Percentiles rank a stretch among this genome's conserved stretches.
phyloP scores from a whole-genome alignment of 495 filamentous ascomycete species.

The Pyrenula aspistea region DNA sequence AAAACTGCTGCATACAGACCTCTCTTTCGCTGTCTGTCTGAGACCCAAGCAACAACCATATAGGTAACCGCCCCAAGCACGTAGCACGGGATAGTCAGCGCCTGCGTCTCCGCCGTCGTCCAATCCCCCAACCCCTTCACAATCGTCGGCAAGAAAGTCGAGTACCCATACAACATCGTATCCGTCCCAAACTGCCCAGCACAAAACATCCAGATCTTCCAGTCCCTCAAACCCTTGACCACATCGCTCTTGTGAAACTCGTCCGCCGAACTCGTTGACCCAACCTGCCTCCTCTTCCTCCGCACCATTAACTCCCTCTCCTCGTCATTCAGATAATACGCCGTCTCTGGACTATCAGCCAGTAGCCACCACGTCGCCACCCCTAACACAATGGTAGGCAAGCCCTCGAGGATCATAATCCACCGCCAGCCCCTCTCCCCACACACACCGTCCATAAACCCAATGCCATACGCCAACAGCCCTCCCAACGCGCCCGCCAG shows the following conservation, averaged over 20 bases:
- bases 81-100: constrained; percentile 71
- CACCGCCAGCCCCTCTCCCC: constrained; percentile 46
- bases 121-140: constrained; percentile 56
- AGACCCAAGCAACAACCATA: constrained; percentile 45
- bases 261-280: constrained; percentile 46
- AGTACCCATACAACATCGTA: constrained; percentile 68
- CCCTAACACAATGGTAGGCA: constrained; percentile 55
- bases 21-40: constrained; percentile 48
- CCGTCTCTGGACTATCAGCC: constrained; percentile 51
- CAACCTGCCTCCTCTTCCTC: constrained; percentile 36
- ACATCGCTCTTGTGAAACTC: constrained; percentile 48
- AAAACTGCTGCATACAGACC: constrained; percentile 48
- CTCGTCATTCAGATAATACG: constrained; percentile 46
- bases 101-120: constrained; percentile 50
- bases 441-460: constrained; percentile 53
- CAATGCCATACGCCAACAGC: constrained; percentile 61
- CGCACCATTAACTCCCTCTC: constrained; percentile 40
- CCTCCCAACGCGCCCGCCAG: constrained; percentile 68
- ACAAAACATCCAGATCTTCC: constrained; percentile 58
- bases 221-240: constrained; percentile 39
- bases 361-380: constrained; percentile 48
- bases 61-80: constrained; percentile 55
- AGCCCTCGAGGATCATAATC: constrained; percentile 58
- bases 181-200: constrained; percentile 56
- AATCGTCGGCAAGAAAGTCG: constrained; percentile 68